Percentiles rank a stretch among this genome's conserved stretches.
These are phyloP conservation scores for Saturnispora diversa DNA, from an alignment of 805 yeast genomes.

Conservation along the genomic window DNA sequence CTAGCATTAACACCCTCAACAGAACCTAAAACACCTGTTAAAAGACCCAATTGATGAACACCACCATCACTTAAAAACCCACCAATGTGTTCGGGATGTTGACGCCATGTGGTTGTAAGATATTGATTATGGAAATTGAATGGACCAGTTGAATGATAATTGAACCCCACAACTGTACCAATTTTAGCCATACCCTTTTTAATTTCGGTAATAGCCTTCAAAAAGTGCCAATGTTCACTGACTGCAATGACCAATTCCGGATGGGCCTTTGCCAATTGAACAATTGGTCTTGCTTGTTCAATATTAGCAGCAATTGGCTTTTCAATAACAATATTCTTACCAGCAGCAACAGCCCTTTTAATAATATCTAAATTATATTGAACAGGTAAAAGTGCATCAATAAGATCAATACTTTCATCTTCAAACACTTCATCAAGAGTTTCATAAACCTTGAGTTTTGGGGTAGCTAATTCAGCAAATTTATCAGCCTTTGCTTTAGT, in stretches of 20 bases:
- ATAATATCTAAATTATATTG: conserved; percentile 67
- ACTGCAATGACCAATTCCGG: conserved; percentile 59
- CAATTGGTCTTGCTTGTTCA: conserved; percentile 74
- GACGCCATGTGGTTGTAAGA: conserved; percentile 75
- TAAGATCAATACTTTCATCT: conserved; percentile 61
- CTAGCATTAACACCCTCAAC: conserved; percentile 65
- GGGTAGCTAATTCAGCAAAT: conserved; percentile 50
- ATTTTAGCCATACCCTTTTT: conserved; percentile 56
- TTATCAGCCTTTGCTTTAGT: conserved; percentile 74
- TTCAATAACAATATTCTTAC: conserved; percentile 76
- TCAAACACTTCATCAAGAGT: conserved; percentile 54
- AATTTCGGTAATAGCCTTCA: conserved; percentile 48
- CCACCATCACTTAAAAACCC: conserved; percentile 94
- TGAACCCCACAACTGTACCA: conserved; percentile 64
- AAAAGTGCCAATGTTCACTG: conserved; percentile 82
- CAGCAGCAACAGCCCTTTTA: conserved; percentile 57
- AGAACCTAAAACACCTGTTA: conserved; percentile 74
- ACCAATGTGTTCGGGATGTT: conserved; percentile 84
- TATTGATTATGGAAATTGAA: conserved; percentile 56
- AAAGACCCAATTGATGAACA: conserved; percentile 85
- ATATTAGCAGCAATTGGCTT: conserved; percentile 89
- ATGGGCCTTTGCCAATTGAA: conserved; percentile 51
- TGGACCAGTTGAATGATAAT: conserved; percentile 68
- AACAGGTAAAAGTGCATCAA: conserved; percentile 88
- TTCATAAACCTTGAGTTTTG: conserved; percentile 51